phyloP scores from a whole-genome alignment of 352 stramenopile species.

The Thraustochytrium sp. region DNA sequence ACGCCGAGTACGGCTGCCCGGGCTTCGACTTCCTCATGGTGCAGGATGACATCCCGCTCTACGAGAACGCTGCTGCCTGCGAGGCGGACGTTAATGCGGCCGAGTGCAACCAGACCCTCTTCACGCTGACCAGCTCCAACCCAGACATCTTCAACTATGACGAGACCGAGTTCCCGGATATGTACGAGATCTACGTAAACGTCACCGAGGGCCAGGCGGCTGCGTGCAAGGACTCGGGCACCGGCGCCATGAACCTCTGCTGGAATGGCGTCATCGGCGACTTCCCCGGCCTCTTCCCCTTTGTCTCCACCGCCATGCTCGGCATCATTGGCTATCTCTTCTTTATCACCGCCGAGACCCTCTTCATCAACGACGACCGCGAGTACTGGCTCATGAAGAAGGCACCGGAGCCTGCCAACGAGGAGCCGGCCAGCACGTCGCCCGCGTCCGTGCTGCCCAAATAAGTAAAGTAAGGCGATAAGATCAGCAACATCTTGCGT shows the following conservation, averaged over 20 bases:
- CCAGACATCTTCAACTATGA: background rate
- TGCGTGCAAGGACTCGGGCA: background rate
- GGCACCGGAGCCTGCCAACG: background rate
- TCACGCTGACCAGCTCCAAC: background rate
- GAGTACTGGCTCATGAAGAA: constrained; percentile 16
- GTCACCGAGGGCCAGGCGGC: background rate
- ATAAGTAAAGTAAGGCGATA: too few species aligned
- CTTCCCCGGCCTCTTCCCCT: constrained; percentile 36
- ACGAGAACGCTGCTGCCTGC: background rate
- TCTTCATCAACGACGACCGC: constrained; percentile 39
- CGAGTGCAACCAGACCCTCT: background rate
- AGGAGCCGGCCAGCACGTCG: background rate
- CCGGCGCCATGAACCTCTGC: constrained; percentile 43
- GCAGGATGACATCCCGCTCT: background rate
- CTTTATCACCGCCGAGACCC: constrained; percentile 45
- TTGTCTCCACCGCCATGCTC: constrained; percentile 14
- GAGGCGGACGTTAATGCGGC: background rate
- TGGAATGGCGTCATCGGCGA: constrained; percentile 23
- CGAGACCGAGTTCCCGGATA: background rate
- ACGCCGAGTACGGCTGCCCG: constrained; percentile 8
- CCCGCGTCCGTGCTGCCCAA: too few species aligned
- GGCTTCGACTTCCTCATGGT: constrained; percentile 22
- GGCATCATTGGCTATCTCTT: constrained; percentile 2
- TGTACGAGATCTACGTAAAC: constrained; percentile 12
- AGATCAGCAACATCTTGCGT: too few species aligned